phyloP scores from a whole-genome alignment of 1,139 yeast species.

The Pichia sp. region DNA sequence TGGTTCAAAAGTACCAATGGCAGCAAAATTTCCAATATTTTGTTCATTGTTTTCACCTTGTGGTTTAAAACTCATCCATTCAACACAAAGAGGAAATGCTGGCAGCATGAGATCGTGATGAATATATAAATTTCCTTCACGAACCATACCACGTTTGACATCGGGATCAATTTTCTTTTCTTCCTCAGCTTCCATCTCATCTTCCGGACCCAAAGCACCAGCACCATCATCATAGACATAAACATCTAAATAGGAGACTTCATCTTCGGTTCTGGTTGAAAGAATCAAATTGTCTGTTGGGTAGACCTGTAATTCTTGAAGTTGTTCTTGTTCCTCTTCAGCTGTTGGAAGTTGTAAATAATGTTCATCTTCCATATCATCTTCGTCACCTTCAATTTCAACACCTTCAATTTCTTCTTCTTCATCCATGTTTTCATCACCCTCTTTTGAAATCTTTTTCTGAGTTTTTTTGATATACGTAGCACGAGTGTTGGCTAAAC shows the following conservation, averaged over 20 bases:
- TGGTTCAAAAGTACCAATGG: slow-evolving; percentile 95
- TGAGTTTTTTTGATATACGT: slow-evolving; percentile 27
- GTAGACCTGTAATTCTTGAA: slow-evolving; percentile 75
- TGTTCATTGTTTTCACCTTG: slow-evolving; percentile 31
- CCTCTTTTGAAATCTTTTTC: slow-evolving; percentile 18
- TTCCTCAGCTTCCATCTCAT: slow-evolving; percentile 44
- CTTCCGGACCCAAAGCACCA: slow-evolving; percentile 51
- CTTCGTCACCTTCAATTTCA: slow-evolving; percentile 27
- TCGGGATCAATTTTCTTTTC: slow-evolving; percentile 57
- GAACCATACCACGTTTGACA: slow-evolving; percentile 58
- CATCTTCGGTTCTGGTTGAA: slow-evolving; percentile 95
- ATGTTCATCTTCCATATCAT: slow-evolving; percentile 36
- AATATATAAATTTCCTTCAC: slow-evolving; percentile 75
- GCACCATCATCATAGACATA: slow-evolving; percentile 94
- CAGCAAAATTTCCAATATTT: slow-evolving; percentile 81
- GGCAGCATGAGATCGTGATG: slow-evolving; percentile 98
- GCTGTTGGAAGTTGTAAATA: slow-evolving; percentile 68
- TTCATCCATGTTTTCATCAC: slow-evolving; percentile 40
- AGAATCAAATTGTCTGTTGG: slow-evolving; percentile 86
- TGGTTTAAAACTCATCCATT: slow-evolving; percentile 81
- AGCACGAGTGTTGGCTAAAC: slow-evolving; percentile 47
- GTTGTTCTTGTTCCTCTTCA: slow-evolving; percentile 60
- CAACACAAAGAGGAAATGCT: slow-evolving; percentile 92
- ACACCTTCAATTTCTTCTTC: slow-evolving; percentile 33
- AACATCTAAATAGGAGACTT: slow-evolving; percentile 83